phyloP scores from a whole-genome alignment of 2,329 filamentous ascomycete genomes.

The Dactylellina drechsleri region DNA sequence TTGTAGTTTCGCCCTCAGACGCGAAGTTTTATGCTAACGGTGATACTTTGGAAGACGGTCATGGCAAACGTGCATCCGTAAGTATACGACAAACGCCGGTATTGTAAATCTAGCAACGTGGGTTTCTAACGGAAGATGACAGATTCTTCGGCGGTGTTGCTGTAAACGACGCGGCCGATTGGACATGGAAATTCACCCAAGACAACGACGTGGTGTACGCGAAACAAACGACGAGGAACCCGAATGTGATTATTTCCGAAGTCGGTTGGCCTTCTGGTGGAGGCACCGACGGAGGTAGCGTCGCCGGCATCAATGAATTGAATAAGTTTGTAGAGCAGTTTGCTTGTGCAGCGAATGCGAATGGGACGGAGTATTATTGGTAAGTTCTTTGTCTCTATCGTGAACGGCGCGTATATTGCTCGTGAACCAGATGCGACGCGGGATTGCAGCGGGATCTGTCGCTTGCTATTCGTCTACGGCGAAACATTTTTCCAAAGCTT shows the following conservation, averaged over 20 bases:
- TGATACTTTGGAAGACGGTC: conserved; percentile 62
- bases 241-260: conserved; percentile 84
- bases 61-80: conserved; percentile 94
- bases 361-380: conserved; percentile 95
- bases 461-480: no score
- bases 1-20: no score
- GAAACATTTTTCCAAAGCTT: no score
- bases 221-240: conserved; percentile 67
- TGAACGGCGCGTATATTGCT: no score
- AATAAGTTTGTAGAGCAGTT: conserved; percentile 88
- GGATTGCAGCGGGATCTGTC: no score
- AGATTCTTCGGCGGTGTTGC: conserved; percentile 83
- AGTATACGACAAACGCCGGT: conserved; percentile 19
- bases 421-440: no score
- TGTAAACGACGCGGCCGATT: conserved; percentile 74
- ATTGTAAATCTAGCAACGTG: not conserved
- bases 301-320: conserved; percentile 81
- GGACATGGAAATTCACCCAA: conserved; percentile 87
- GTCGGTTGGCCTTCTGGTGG: conserved; percentile 90
- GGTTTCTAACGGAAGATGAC: conserved; percentile 13
- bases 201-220: conserved; percentile 74
- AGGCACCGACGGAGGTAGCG: conserved; percentile 76
- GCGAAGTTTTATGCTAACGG: conserved; percentile 12
- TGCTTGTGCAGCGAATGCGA: conserved; percentile 81
- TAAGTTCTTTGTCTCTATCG: conserved; percentile 61